Evolutionary conservation across 148 eudicot species (phyloP).

Genomic region (Dianthus caryophyllus): DNA sequence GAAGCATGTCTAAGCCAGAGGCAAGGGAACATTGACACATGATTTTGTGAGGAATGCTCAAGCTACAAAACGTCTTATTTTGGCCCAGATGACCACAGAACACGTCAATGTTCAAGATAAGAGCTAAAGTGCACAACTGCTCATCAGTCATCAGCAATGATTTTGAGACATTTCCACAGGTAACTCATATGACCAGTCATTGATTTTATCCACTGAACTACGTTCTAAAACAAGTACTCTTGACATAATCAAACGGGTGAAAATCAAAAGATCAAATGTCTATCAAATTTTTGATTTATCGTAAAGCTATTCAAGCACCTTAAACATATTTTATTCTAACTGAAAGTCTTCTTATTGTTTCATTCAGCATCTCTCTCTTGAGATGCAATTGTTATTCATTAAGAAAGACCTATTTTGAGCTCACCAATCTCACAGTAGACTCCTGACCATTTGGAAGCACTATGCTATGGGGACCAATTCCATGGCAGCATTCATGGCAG

Average conservation of each 20-base stretch:
- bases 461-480: slow-evolving; percentile 96
- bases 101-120: background rate
- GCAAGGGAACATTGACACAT: background rate
- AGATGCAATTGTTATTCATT: background rate
- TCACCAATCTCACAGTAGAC: slow-evolving; percentile 96
- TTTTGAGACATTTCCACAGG: background rate
- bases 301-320: background rate
- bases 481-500: slow-evolving; percentile 99
- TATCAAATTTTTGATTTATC: background rate
- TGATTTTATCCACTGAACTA: background rate
- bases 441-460: slow-evolving; percentile 72
- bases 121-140: background rate
- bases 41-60: background rate
- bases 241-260: background rate
- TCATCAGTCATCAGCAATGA: slow-evolving; percentile 2
- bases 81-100: background rate
- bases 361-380: background rate
- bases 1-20: background rate
- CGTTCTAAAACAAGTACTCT: background rate
- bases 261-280: background rate
- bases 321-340: background rate
- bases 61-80: background rate
- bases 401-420: slow-evolving; percentile 17
- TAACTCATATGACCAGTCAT: background rate
- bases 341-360: background rate